These are phyloP conservation scores for Globisporangium okanoganense DNA, from an alignment of 352 stramenopile species.

Conservation along the genomic window DNA sequence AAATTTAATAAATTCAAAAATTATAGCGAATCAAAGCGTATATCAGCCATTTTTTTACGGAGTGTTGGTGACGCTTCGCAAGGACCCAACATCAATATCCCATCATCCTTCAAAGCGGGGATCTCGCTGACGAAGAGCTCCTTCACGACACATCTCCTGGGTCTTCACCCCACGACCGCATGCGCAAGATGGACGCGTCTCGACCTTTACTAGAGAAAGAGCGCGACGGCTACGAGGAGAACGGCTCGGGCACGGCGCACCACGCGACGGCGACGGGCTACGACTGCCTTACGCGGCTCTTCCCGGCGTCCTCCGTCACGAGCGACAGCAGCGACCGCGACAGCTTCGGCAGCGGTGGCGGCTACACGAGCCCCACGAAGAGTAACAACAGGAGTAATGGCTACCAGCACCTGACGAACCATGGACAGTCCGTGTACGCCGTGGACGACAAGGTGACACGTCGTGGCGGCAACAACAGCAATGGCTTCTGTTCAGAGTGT, in stretches of 20 bases:
- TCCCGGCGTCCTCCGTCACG: slow-evolving; percentile 15
- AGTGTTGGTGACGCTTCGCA: slow-evolving; percentile 5
- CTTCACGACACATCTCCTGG: neutral
- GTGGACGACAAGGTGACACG: slow-evolving; percentile 1
- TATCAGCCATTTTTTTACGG: neutral
- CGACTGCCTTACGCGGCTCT: slow-evolving; percentile 9
- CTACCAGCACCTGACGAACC: slow-evolving; percentile 2
- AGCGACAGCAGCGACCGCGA: slow-evolving; percentile 18
- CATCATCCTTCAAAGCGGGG: neutral
- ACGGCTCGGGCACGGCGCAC: slow-evolving; percentile 16
- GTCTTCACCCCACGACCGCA: neutral
- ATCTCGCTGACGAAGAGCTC: neutral
- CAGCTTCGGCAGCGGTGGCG: slow-evolving; percentile 16
- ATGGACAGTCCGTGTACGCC: slow-evolving; percentile 1
- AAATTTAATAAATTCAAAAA: neutral
- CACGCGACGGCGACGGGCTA: slow-evolving; percentile 14
- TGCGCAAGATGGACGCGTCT: slow-evolving; percentile 40
- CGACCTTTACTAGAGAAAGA: slow-evolving; percentile 44
- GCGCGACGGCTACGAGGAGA: slow-evolving; percentile 20
- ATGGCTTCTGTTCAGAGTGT: slow-evolving; percentile 18
- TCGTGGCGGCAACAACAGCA: slow-evolving; percentile 9
- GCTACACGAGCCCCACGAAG: slow-evolving; percentile 6
- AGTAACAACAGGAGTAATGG: slow-evolving; percentile 2
- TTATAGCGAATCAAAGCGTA: neutral
- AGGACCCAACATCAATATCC: neutral